These are phyloP conservation scores for Cordia subcordata DNA, from an alignment of 257 asterid genomes.

Conservation along the genomic window DNA sequence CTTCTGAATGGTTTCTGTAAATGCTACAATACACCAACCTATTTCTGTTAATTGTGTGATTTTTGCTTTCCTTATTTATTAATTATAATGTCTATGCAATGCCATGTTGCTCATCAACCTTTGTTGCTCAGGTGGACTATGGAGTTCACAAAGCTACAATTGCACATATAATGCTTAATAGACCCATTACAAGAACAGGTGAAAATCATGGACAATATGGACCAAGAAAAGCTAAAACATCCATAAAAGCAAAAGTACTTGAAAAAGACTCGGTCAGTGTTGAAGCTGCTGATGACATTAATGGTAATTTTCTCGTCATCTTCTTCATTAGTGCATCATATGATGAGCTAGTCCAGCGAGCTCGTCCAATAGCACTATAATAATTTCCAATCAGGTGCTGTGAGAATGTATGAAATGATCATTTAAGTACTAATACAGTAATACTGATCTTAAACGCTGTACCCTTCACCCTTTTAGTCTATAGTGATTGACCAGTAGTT, in stretches of 20 bases:
- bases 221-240: constrained; percentile 37
- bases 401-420: too few relatives aligned
- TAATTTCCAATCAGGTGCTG: too few relatives aligned
- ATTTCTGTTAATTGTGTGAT: too few relatives aligned
- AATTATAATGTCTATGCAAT: too few relatives aligned
- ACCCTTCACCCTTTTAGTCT: too few relatives aligned
- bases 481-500: too few relatives aligned
- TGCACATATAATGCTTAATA: constrained; percentile 20
- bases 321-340: background rate
- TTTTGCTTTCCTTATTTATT: too few relatives aligned
- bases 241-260: constrained; percentile 42
- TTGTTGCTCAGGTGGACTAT: constrained; percentile 34
- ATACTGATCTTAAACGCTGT: too few relatives aligned
- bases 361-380: too few relatives aligned
- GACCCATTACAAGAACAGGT: constrained; percentile 16
- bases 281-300: constrained; percentile 26
- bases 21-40: too few relatives aligned
- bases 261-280: constrained; percentile 40
- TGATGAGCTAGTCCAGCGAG: background rate
- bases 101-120: constrained; percentile 6
- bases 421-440: too few relatives aligned
- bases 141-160: constrained; percentile 26
- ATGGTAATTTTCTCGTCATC: constrained; percentile 36
- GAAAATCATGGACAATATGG: constrained; percentile 16
- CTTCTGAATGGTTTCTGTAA: too few relatives aligned